Base-by-base conservation (phyloP, 2,329 filamentous ascomycete species). In the Aspergillus niger region DNA sequence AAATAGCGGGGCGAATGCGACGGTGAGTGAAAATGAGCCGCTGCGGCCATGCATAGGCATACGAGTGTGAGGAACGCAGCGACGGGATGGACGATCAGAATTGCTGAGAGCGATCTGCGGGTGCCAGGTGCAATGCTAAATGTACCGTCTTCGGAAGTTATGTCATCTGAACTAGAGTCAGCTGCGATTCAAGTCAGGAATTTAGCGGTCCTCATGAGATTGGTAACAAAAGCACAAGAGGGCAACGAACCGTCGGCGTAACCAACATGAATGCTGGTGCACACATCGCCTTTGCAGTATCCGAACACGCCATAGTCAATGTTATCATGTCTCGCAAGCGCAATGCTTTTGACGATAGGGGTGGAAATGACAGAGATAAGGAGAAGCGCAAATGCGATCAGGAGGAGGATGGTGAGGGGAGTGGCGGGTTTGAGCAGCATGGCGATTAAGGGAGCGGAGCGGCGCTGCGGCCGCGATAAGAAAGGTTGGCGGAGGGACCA, bases 301-400 rank as follows among this genome's bases (percentile, higher is more conserved):
- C 95, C 95, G 80, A 98, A 94, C 52, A 98, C 93, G 52, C 95
- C 95, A 81, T 96, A 97, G 67, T 88, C 88, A 68, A 91, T 86
- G 69, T 89, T 88, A 44, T 88, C 80, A 72, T 88, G 94, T 55
- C 86, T 88, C 39, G 91, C 93, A 44, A 99, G 83, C 8, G 92
- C 91, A 50, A 99, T 96, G 26, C 83, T 85, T 72, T 90, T 88
- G 73, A 98, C 89, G 67, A 99, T 87, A 17, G 95, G 95, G 0
- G 92, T 93, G 1, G 94, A 97, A n/a, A 99, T 80, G 41, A 93
- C 91, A 50, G 92, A 91, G 41, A 99, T 83, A 50, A 98, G 82
- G 55, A 98, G 84, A 63, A 98, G 82, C 64, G 83, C 89, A 77
- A 99, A 97, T 66, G 94, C 92, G 71, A 86, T 83, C 64, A 96